Evolutionary conservation across 2,329 filamentous ascomycete genomes (phyloP), one percentile per base, ranked within the genome.

Genomic region (Phyllosticta citriasiana): DNA sequence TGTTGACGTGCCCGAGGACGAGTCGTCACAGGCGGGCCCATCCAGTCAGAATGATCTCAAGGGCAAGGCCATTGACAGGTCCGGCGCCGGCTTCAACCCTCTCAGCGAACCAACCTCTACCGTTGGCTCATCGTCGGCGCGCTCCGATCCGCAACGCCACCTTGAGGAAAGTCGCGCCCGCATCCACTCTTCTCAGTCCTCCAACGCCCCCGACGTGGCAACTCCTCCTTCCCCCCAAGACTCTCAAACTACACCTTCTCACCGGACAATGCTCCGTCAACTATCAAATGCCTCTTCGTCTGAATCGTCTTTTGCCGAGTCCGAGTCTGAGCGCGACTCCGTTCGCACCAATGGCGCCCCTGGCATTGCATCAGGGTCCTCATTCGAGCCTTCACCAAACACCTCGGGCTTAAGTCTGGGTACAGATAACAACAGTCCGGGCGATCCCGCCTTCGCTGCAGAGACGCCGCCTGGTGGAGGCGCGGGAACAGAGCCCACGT

Each of bases 271-370:
- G 70, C 78, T 94, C 19, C 84, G 91, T 25, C 88, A 95, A 67
- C 86, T 94, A 74, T 96, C 91, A 64, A 96, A 88, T 66, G 88
- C 90, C 1, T 96, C 92, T 0, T 96, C 91, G 0, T 83, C 88
- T 0, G 85, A 86, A 8, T 95, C 91, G 0, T 96, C 90, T 0
- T 79, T 87, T 12, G 79, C 84, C 0, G 60, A 62, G 19, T 62
- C 60, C n/a, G 60, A 62, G 27, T 55, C 54, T 6, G 33, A 77
- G 80, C 1, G 77, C 79, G 1, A 62, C 19, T 62, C 60, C 6
- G 16, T 53, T 24, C 60, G 55, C 24, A 33, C 30, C 16, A 62
- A 68, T 14, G 66, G 64, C 50, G 70, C 70, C 26, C 67, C 72
- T 35, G 71, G 30, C 2, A 33, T 67, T 50, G 74, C 74, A 7